Conservation (phyloP, 1,284 basidiomycete genomes). For the Boletus subluridellus region DNA sequence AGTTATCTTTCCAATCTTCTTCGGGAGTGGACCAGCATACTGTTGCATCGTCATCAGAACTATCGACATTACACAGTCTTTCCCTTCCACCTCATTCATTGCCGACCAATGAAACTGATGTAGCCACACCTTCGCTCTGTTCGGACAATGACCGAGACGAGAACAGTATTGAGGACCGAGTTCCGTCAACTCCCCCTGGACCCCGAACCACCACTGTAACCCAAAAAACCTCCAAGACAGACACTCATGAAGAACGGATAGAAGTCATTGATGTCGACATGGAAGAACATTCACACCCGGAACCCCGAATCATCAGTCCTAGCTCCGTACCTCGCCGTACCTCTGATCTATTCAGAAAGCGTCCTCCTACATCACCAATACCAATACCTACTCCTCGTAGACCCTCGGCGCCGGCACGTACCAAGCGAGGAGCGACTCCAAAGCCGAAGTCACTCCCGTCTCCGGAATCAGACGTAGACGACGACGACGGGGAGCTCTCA, state of each 20-base stretch:
- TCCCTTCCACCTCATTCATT: slow-evolving; percentile 5
- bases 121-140: slow-evolving; percentile 62
- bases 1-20: slow-evolving; percentile 9
- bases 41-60: slow-evolving; percentile 8
- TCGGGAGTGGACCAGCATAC: slow-evolving; percentile 2
- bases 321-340: slow-evolving; percentile 16
- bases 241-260: slow-evolving; percentile 15
- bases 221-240: background rate
- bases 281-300: slow-evolving; percentile 17
- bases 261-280: slow-evolving; percentile 41
- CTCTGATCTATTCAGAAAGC: slow-evolving; percentile 49
- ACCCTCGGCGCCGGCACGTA: slow-evolving; percentile 52
- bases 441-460: slow-evolving; percentile 12
- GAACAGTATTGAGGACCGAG: slow-evolving; percentile 44
- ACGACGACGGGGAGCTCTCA: slow-evolving; percentile 28
- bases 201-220: slow-evolving; percentile 3
- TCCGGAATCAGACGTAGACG: slow-evolving; percentile 21
- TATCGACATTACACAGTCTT: background rate
- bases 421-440: slow-evolving; percentile 28
- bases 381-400: slow-evolving; percentile 52
- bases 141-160: slow-evolving; percentile 60
- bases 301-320: slow-evolving; percentile 5
- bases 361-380: slow-evolving; percentile 61
- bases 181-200: slow-evolving; percentile 43
- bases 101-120: slow-evolving; percentile 31